Conservation (phyloP, 208 protist genomes). For the Perkinsela sp. region DNA sequence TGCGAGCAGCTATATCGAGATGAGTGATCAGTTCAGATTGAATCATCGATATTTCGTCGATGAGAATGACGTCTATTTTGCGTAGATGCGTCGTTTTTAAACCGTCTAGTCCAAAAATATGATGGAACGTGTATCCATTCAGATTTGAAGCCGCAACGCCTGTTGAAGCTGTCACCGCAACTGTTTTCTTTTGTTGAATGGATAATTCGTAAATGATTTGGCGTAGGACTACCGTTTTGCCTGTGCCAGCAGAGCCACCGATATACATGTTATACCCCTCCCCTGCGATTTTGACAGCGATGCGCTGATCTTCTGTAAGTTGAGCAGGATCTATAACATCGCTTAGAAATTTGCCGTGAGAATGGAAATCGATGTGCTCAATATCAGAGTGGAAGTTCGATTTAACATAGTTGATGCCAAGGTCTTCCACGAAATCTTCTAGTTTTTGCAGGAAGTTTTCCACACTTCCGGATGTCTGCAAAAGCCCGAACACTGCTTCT, state of each 20-base stretch:
- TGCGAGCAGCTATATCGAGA: conserved; percentile 38
- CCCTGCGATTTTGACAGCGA: conserved; percentile 20
- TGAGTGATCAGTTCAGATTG: conserved; percentile 34
- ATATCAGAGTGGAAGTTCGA: not conserved
- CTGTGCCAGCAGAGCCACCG: conserved; percentile 54
- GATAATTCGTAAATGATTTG: conserved; percentile 23
- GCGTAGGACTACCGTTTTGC: conserved; percentile 57
- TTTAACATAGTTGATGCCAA: not conserved
- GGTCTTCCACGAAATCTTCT: not conserved
- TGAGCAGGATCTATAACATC: not conserved
- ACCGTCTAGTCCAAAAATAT: conserved; percentile 31
- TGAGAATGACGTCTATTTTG: conserved; percentile 52
- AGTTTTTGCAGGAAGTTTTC: not conserved
- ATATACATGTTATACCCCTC: conserved; percentile 36
- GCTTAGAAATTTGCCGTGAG: not conserved
- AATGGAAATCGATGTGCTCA: not conserved
- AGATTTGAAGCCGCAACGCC: conserved; percentile 59
- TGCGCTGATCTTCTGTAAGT: conserved; percentile 36
- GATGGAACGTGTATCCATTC: conserved; percentile 63
- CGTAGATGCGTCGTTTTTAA: conserved; percentile 9
- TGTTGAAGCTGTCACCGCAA: conserved; percentile 57
- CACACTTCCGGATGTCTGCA: not conserved
- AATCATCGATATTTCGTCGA: conserved; percentile 69
- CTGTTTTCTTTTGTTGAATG: conserved; percentile 22
- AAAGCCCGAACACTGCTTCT: not conserved